phyloP scores from a whole-genome alignment of 768 basidiomycete species.

The Glaciozyma antarctica region DNA sequence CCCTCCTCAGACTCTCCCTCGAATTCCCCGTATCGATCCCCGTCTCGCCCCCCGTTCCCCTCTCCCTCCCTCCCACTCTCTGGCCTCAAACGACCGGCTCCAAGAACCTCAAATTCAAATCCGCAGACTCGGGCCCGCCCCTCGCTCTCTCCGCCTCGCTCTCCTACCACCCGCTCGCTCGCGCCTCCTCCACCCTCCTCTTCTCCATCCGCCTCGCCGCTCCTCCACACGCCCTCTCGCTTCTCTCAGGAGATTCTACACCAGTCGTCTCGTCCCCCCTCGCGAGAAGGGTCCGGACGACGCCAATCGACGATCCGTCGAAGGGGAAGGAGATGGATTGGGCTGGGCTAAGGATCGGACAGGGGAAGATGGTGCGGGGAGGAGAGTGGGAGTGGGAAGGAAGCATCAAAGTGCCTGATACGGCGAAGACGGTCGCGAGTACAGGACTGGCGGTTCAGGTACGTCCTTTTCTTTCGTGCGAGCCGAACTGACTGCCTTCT shows the following conservation, averaged over 20 bases:
- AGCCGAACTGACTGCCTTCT: no score
- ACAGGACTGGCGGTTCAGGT: no score
- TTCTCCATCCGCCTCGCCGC: constrained; percentile 12
- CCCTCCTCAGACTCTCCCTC: background rate
- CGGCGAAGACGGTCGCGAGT: no score
- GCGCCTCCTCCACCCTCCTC: background rate
- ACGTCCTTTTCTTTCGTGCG: no score
- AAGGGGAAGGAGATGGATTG: constrained; percentile 3
- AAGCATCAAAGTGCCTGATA: no score
- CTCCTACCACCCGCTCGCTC: background rate
- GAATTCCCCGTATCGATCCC: constrained; percentile 13
- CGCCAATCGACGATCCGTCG: constrained; percentile 2
- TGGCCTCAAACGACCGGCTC: background rate
- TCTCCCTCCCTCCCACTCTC: background rate
- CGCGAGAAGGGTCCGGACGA: constrained; percentile 14
- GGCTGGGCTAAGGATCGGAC: constrained; percentile 2
- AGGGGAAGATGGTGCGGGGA: background rate
- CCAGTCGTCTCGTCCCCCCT: background rate
- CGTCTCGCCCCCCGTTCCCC: no score
- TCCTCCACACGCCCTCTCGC: background rate
- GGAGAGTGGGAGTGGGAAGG: no score
- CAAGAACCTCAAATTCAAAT: constrained; percentile 13
- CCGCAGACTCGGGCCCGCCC: background rate
- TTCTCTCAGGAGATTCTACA: background rate
- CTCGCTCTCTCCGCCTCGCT: background rate